Evolutionary conservation across 352 stramenopile genomes (phyloP).

Genomic region (Phytopythium kandeliae): DNA sequence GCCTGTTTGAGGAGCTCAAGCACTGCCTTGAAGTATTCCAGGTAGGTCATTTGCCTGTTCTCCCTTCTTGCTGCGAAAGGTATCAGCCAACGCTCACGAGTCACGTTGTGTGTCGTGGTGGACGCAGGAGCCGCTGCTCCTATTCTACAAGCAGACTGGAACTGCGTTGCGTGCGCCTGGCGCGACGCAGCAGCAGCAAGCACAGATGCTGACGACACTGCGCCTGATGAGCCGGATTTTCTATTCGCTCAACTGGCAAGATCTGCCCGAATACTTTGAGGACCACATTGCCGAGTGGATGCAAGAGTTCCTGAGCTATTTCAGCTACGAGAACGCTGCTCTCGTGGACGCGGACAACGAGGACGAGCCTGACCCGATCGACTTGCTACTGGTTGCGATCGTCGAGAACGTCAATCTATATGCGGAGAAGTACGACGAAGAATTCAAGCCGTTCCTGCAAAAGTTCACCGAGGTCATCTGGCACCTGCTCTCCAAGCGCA

Average conservation of each 20-base stretch:
- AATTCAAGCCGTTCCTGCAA: slow-evolving; percentile 95
- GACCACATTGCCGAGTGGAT: slow-evolving; percentile 98
- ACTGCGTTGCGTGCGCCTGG: slow-evolving; percentile 36
- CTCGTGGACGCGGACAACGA: slow-evolving; percentile 93
- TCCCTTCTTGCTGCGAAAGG: slow-evolving; percentile 5
- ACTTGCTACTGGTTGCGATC: slow-evolving; percentile 92
- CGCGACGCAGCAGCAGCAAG: slow-evolving; percentile 37
- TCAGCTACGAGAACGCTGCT: slow-evolving; percentile 92
- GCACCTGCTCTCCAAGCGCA: slow-evolving; percentile 64
- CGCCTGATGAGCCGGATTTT: slow-evolving; percentile 96
- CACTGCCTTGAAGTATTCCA: slow-evolving; percentile 94
- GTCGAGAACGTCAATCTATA: slow-evolving; percentile 98
- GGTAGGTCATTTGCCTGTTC: slow-evolving; percentile 23
- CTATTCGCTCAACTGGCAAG: slow-evolving; percentile 98
- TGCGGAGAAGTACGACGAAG: slow-evolving; percentile 98
- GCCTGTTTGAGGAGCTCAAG: slow-evolving; percentile 93
- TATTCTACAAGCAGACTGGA: slow-evolving; percentile 75
- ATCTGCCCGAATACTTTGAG: slow-evolving; percentile 99
- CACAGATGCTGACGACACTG: slow-evolving; percentile 76
- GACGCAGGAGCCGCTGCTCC: slow-evolving; percentile 48
- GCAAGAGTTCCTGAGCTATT: slow-evolving; percentile 93
- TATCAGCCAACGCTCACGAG: slow-evolving; percentile 8
- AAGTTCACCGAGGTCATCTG: slow-evolving; percentile 91
- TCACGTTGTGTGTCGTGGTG: background rate
- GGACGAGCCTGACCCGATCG: slow-evolving; percentile 87